Percentiles rank a stretch among this genome's conserved stretches.
phyloP scores from a whole-genome alignment of 2,329 filamentous ascomycete genomes.

The Septoria petroselini region DNA sequence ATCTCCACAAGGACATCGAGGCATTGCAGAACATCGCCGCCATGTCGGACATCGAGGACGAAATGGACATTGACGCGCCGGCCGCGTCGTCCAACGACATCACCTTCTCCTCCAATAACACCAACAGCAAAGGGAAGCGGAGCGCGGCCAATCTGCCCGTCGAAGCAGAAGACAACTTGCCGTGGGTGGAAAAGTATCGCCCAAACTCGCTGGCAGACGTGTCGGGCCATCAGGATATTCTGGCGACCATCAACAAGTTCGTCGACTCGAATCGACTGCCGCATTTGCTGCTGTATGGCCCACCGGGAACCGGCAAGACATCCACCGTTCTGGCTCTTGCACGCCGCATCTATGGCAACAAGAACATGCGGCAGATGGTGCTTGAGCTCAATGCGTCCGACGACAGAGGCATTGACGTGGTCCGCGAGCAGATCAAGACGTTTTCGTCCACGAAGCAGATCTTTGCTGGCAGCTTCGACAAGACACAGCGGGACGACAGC shows the following conservation, averaged over 20 bases:
- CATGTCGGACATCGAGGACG: constrained; percentile 58
- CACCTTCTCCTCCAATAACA: constrained; percentile 70
- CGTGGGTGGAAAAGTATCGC: constrained; percentile 98
- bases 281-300: constrained; percentile 93
- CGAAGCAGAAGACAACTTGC: constrained; percentile 87
- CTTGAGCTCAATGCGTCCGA: constrained; percentile 96
- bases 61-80: constrained; percentile 65
- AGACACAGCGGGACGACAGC: constrained; percentile 32
- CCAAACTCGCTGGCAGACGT: constrained; percentile 87
- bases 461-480: constrained; percentile 56
- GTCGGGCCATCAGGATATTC: constrained; percentile 93
- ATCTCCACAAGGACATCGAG: not conserved
- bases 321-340: constrained; percentile 93
- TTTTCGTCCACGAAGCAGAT: constrained; percentile 98
- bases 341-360: constrained; percentile 82
- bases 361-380: constrained; percentile 97
- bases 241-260: constrained; percentile 96
- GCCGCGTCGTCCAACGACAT: constrained; percentile 36
- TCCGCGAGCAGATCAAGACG: constrained; percentile 98
- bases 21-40: constrained; percentile 18
- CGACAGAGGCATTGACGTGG: constrained; percentile 95
- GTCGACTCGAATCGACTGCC: constrained; percentile 90
- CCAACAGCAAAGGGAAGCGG: constrained; percentile 76
- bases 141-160: constrained; percentile 90
- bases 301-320: constrained; percentile 95